Conservation (phyloP, 768 basidiomycete species). For the Tricholomella constricta region DNA sequence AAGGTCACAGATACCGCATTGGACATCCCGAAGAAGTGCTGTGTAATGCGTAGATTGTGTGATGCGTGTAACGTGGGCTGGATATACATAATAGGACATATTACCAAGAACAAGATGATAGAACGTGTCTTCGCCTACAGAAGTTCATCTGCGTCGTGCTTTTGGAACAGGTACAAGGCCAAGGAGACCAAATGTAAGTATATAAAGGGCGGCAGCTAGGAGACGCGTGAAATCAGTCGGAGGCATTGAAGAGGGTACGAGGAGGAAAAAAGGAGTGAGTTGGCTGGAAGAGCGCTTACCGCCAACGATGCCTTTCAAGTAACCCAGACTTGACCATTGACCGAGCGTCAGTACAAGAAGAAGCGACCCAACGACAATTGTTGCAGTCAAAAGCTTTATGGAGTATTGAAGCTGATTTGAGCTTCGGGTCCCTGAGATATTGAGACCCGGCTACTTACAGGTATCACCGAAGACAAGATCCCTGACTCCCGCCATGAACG, state of each 20-base stretch:
- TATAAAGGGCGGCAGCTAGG: constrained; percentile 69
- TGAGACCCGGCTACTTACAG: constrained; percentile 36
- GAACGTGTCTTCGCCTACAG: neutral
- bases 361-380: constrained; percentile 73
- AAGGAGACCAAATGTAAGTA: constrained; percentile 70
- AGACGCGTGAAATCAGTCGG: neutral
- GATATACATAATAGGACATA: constrained; percentile 6
- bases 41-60: constrained; percentile 3
- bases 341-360: constrained; percentile 62
- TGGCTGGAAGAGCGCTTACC: constrained; percentile 40
- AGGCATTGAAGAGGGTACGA: neutral
- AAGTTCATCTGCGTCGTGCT: constrained; percentile 32
- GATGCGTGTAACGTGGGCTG: constrained; percentile 1
- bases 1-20: too few relatives aligned
- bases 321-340: constrained; percentile 69
- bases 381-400: constrained; percentile 58
- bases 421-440: neutral
- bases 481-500: constrained; percentile 74
- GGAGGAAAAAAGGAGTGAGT: too few relatives aligned
- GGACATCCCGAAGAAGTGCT: neutral
- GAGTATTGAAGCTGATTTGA: neutral
- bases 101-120: constrained; percentile 6
- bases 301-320: constrained; percentile 61
- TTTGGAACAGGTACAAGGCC: constrained; percentile 71
- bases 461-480: constrained; percentile 67